Evolutionary conservation across 768 basidiomycete genomes (phyloP), one percentile per base, ranked within the genome.

Genomic region (Pisolithus albus): DNA sequence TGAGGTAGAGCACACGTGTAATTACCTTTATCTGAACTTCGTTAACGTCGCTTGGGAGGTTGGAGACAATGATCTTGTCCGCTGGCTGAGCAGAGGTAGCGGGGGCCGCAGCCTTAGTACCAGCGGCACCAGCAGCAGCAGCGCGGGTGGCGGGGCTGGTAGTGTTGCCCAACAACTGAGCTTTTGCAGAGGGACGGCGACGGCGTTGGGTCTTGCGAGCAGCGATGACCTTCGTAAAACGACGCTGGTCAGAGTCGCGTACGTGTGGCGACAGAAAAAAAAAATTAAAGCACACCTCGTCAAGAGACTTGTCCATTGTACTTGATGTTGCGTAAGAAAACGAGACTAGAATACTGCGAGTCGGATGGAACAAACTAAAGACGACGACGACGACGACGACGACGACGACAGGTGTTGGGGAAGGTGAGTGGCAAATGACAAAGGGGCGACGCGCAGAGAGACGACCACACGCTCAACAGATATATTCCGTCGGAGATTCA

Each of bases 1-100:
- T 8, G n/a, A 41, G 52, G 15, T 50, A 46, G 37, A 28, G 28
- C 34, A 24, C 48, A 47, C 10, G 34, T 21, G 16, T 32, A 2
- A 73, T 80, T 55, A 97, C 96, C 81, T 88, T 90, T 70, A 99
- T 83, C 70, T 96, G 92, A 16, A 76, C 72, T 67, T 98, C 94
- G 59, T 92, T 95, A 49, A 99, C 95, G 64, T 99, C 95, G 7
- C 68, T 64, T 30, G 95, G 95, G 42, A 99, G 83, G 67, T 94
- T 94, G 57, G 89, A 92, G 50, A 99, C 91, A 61, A 98, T 91
- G 59, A 98, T 94, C 75, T 97, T 98, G 67, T 89, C 84, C 1
- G 90, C 77, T 1, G 66, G 52, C 16, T 65, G 66, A 34, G 67
- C 50, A 6, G 74, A 64, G 44, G 68, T 59, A 21, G 76, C 55